Evolutionary conservation across 305 asterid species (phyloP).

Genomic region (Fraxinus sp.): DNA sequence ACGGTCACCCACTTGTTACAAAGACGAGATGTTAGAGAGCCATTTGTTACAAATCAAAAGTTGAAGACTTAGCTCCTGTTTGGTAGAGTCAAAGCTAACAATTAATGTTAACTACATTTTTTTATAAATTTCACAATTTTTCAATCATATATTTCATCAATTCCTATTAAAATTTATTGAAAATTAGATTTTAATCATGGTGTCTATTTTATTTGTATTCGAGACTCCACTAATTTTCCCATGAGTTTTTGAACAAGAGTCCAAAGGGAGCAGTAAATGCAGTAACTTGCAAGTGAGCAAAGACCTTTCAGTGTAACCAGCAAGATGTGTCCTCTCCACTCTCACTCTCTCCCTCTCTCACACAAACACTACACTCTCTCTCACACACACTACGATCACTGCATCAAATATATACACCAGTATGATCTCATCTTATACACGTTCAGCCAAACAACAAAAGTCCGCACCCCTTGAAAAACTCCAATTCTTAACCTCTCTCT

Average conservation of each 20-base stretch:
- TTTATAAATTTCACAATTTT: too few relatives aligned
- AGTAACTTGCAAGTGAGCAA: background rate
- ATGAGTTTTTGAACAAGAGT: background rate
- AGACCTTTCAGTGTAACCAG: background rate
- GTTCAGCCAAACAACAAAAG: conserved; percentile 35
- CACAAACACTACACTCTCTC: background rate
- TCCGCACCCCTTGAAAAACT: conserved; percentile 22
- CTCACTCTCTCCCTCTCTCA: background rate
- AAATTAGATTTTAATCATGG: too few relatives aligned
- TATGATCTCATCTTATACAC: conserved; percentile 43
- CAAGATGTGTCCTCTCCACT: background rate
- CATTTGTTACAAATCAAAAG: background rate
- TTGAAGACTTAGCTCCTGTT: background rate
- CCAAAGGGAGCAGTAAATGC: background rate
- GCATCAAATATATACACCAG: conserved; percentile 7
- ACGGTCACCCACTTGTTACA: background rate
- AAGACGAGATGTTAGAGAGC: background rate
- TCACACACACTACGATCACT: conserved; percentile 11
- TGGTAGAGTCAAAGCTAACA: too few relatives aligned
- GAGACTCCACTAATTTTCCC: background rate
- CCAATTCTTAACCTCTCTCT: background rate
- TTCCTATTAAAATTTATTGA: too few relatives aligned
- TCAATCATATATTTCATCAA: too few relatives aligned
- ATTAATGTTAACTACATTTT: too few relatives aligned
- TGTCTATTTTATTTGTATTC: background rate